phyloP scores from a whole-genome alignment of 129 eudicot species.

The Kitagawia praeruptora region DNA sequence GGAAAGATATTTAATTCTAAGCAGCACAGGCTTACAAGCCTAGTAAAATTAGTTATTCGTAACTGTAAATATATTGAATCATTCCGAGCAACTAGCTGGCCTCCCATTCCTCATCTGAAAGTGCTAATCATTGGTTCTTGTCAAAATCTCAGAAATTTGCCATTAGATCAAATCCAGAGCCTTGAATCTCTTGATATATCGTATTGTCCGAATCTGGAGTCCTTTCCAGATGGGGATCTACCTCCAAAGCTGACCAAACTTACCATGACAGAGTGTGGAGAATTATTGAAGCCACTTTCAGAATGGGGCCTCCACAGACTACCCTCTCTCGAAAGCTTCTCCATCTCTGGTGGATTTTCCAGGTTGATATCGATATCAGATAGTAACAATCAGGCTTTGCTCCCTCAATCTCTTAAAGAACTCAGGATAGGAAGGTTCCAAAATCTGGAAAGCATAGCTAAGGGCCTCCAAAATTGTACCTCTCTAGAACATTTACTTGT shows the following conservation, averaged over 20 bases:
- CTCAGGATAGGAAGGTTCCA: background rate
- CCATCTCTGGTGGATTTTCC: constrained; percentile 3
- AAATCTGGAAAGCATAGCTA: background rate
- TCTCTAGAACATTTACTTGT: background rate
- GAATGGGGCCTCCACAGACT: constrained; percentile 4
- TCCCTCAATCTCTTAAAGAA: constrained; percentile 2
- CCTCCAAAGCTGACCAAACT: constrained; percentile 5
- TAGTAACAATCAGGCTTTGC: background rate
- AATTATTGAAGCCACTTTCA: constrained; percentile 6
- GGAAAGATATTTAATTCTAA: background rate
- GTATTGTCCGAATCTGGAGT: background rate
- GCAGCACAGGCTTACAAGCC: constrained; percentile 6
- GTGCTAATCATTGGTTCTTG: background rate
- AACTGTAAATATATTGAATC: background rate
- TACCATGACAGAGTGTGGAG: background rate
- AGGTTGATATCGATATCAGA: background rate
- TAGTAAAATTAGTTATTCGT: background rate
- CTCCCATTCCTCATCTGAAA: constrained; percentile 1
- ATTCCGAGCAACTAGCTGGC: background rate
- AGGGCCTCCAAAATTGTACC: background rate
- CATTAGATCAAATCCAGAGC: constrained; percentile 8
- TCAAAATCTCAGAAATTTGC: background rate
- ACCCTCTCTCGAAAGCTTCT: background rate
- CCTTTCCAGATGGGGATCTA: background rate
- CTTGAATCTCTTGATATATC: background rate